Conservation (phyloP, 1,284 basidiomycete genomes). For the Rhizoctonia solani region DNA sequence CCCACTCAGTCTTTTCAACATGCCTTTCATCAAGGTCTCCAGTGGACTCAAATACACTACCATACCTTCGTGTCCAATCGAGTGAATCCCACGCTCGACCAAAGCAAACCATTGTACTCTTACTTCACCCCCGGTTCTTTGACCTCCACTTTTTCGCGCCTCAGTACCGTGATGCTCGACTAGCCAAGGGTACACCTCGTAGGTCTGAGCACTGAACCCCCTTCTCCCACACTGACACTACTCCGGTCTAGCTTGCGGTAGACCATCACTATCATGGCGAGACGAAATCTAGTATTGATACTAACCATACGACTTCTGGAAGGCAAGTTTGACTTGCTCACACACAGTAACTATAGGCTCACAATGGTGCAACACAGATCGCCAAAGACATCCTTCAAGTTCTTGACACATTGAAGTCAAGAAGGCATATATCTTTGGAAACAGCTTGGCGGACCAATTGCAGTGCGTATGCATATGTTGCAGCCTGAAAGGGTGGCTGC, state of each 20-base stretch:
- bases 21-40: constrained; percentile 39
- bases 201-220: too few relatives aligned
- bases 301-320: constrained; percentile 38
- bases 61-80: constrained; percentile 39
- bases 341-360: background rate
- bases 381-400: constrained; percentile 37
- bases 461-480: constrained; percentile 32
- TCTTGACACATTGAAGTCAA: constrained; percentile 36
- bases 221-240: too few relatives aligned
- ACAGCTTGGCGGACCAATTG: constrained; percentile 34
- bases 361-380: constrained; percentile 16
- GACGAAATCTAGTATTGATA: constrained; percentile 37
- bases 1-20: constrained; percentile 14
- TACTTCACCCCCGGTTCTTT: constrained; percentile 39
- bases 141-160: constrained; percentile 39
- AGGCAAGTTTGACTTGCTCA: constrained; percentile 17
- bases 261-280: constrained; percentile 40
- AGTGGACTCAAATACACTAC: constrained; percentile 34
- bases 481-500: constrained; percentile 33
- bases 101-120: constrained; percentile 35
- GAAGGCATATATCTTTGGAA: constrained; percentile 38
- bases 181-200: constrained; percentile 31
- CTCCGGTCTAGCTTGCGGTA: constrained; percentile 36
- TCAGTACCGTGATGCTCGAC: constrained; percentile 38
- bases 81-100: constrained; percentile 36